A percentile compares a stretch with the other conserved stretches of the same genome.
Evolutionary conservation across 148 eudicot species (phyloP).

Genomic region (Mesembryanthemum crystallinum): DNA sequence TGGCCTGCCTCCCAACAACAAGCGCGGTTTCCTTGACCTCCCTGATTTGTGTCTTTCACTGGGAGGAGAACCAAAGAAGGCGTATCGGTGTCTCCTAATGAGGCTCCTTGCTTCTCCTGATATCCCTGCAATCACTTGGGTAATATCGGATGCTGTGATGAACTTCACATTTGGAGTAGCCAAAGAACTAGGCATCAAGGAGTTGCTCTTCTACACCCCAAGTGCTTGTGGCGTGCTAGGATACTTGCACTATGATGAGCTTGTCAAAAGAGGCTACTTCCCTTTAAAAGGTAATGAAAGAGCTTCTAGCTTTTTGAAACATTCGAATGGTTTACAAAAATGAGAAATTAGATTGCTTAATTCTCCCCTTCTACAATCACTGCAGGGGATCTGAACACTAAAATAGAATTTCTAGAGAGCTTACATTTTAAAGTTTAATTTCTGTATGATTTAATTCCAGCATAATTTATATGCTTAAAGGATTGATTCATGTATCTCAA

Average conservation of each 20-base stretch:
- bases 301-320: too few species aligned
- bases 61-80: neutral
- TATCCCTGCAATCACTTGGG: conserved; percentile 22
- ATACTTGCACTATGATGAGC: conserved; percentile 19
- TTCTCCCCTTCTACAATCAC: too few species aligned
- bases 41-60: conserved; percentile 10
- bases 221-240: conserved; percentile 40
- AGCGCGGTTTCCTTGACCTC: conserved; percentile 26
- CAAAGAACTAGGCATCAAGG: conserved; percentile 30
- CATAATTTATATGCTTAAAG: too few species aligned
- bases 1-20: conserved; percentile 35
- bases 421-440: too few species aligned
- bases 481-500: too few species aligned
- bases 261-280: conserved; percentile 20
- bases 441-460: too few species aligned
- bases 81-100: conserved; percentile 18
- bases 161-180: conserved; percentile 28
- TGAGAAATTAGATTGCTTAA: too few species aligned
- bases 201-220: conserved; percentile 25
- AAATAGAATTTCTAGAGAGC: neutral
- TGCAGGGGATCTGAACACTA: neutral
- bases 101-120: conserved; percentile 15
- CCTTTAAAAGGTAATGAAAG: conserved; percentile 34
- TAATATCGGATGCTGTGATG: conserved; percentile 29
- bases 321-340: too few species aligned